Conservation (phyloP, 257 asterid genomes). For the Solanum sitiens region DNA sequence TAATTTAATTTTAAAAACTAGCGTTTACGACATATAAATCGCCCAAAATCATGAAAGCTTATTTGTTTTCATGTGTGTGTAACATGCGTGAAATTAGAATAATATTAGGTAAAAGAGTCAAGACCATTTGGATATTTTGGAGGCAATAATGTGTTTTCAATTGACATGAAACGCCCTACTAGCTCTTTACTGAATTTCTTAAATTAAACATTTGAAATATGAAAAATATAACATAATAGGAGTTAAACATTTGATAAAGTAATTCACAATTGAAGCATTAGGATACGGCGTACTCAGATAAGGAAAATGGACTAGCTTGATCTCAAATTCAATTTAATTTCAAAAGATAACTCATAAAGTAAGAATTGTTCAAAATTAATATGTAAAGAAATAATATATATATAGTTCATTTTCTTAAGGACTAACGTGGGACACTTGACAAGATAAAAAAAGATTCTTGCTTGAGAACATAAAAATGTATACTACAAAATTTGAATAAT, state of each 20-base stretch:
- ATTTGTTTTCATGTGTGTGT: neutral
- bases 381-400: neutral
- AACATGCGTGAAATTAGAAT: too few relatives aligned
- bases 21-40: too few relatives aligned
- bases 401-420: neutral
- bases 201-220: neutral
- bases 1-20: neutral
- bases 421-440: neutral
- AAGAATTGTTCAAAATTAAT: neutral
- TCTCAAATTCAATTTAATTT: too few relatives aligned
- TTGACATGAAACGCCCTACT: neutral
- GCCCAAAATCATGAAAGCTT: neutral
- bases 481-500: neutral
- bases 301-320: neutral
- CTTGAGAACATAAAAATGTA: neutral
- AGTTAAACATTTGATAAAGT: neutral
- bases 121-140: neutral
- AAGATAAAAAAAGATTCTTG: neutral
- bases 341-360: too few relatives aligned
- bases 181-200: neutral
- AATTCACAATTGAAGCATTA: neutral
- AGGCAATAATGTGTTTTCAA: neutral
- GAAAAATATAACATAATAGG: neutral
- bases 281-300: neutral
- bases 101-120: neutral